Percentiles rank a stretch among this genome's conserved stretches.
These are phyloP conservation scores for Dothistroma septosporum DNA, from an alignment of 2,329 filamentous ascomycete species.

Conservation along the genomic window DNA sequence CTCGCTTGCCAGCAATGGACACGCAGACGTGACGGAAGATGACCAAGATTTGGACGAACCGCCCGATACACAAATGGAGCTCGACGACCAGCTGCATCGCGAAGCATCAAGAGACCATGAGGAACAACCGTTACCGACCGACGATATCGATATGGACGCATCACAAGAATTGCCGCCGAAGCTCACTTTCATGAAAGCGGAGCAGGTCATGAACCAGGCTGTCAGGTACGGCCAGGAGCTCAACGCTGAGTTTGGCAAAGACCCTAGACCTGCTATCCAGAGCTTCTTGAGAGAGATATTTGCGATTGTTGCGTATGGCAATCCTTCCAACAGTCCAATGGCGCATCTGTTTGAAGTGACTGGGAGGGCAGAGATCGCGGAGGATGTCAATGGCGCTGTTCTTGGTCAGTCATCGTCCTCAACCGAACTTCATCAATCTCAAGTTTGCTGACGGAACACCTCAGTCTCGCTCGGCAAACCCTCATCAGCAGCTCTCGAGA, in stretches of 20 bases:
- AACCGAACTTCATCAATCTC: slow-evolving; percentile 5
- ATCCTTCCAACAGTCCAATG: slow-evolving; percentile 72
- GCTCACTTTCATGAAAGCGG: slow-evolving; percentile 31
- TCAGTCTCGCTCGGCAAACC: slow-evolving; percentile 86
- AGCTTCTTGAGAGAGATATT: slow-evolving; percentile 80
- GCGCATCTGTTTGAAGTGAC: slow-evolving; percentile 72
- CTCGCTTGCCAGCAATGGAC: slow-evolving; percentile 30
- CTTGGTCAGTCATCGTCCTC: slow-evolving; percentile 58
- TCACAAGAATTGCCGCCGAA: slow-evolving; percentile 32
- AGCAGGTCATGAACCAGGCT: slow-evolving; percentile 62
- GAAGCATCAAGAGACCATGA: slow-evolving; percentile 23
- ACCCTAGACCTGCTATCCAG: slow-evolving; percentile 65
- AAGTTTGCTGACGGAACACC: slow-evolving; percentile 27
- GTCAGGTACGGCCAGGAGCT: slow-evolving; percentile 76
- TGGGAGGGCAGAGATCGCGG: slow-evolving; percentile 74
- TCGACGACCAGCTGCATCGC: slow-evolving; percentile 49
- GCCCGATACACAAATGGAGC: slow-evolving; percentile 50
- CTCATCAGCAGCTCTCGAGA: slow-evolving; percentile 78
- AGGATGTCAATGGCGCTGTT: slow-evolving; percentile 92
- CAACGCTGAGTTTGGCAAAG: slow-evolving; percentile 69
- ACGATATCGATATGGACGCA: slow-evolving; percentile 33
- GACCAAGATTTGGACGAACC: slow-evolving; percentile 46
- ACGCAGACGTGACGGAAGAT: slow-evolving; percentile 13
- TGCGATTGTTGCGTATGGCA: slow-evolving; percentile 78
- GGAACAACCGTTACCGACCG: slow-evolving; percentile 20